Evolutionary conservation across 371 early-diverging fungal species (phyloP), one percentile per base, ranked within the genome.

Genomic region (Mortierella sp.): DNA sequence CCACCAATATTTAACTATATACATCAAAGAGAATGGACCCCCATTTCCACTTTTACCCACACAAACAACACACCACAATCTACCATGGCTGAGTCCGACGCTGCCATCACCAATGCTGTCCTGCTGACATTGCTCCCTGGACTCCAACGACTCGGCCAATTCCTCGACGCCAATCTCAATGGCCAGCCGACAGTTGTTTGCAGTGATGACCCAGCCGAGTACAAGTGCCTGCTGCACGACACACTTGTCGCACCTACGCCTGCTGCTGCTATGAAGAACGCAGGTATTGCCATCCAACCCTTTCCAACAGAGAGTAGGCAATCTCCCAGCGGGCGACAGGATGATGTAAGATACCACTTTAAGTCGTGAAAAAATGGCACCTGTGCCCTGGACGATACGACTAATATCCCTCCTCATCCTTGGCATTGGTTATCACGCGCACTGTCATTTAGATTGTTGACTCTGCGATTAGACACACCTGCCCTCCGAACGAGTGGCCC

Each of bases 81-180:
- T 4, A 18, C 63, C 38, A 79, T 79, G 79, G 32, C 75, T 41
- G 43, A 41, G 24, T 44, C 24, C 55, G 8, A 27, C n/a, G 44
- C 43, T 29, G 43, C 65, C 55, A 79, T 84, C 65, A 65, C 78
- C 54, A 86, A 86, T 72, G 82, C 78, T 2, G 75, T 82, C 60
- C 68, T 86, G 8, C 55, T 76, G 16, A 74, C 80, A n/a, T 38
- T 82, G 35, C 82, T 80, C n/a, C 75, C 80, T 1, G 43, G 24
- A 10, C 35, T 86, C 5, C 74, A 54, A 16, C 75, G 73, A 60
- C 65, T 86, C 21, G 55, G 63, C 4, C 80, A 79, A 24, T 82
- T 75, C 77, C 71, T 86, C 38, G 60, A 68, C 3, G 0, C 4
- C 1, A 56, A 72, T 48, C 70, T 86, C 4, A 63, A 70, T 16